A percentile compares a stretch with the other conserved stretches of the same genome.
These are phyloP conservation scores for Penicillium sp. DNA, from an alignment of 2,329 filamentous ascomycete species.

Conservation along the genomic window DNA sequence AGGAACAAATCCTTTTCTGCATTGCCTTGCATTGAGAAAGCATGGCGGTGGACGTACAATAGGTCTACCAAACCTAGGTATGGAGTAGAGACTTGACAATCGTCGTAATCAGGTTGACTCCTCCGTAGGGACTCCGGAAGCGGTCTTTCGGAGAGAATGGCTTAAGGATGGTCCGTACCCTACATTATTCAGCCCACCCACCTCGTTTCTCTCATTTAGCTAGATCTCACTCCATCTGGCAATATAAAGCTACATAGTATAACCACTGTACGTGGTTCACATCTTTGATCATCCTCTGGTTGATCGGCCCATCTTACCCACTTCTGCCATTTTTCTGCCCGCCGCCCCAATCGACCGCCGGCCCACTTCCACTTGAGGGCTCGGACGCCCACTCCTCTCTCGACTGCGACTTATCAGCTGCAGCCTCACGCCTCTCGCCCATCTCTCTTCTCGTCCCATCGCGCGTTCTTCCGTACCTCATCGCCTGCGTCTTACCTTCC, in stretches of 20 bases:
- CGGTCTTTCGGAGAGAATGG: conserved; percentile 29
- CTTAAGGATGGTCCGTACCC: no score
- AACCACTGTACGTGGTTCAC: background rate
- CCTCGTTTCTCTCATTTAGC: conserved; percentile 3
- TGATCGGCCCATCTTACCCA: conserved; percentile 2
- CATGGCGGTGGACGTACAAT: background rate
- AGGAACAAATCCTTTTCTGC: background rate
- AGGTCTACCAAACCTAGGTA: background rate
- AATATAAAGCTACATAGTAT: background rate
- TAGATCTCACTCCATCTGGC: background rate
- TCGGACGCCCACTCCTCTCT: background rate
- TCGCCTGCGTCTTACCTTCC: conserved; percentile 1
- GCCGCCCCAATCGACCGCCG: background rate
- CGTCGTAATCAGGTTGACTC: background rate
- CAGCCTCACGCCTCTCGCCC: background rate
- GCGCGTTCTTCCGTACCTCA: background rate
- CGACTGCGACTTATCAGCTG: background rate
- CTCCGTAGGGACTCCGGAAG: conserved; percentile 21
- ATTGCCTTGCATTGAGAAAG: background rate
- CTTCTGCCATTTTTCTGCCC: conserved; percentile 6
- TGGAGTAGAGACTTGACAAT: background rate
- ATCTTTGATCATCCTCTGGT: background rate
- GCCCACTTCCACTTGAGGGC: background rate
- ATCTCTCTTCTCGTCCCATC: background rate
- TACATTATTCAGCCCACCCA: conserved; percentile 12